phyloP scores from a whole-genome alignment of 106 monocot genomes.

The Acorus gramineus region DNA sequence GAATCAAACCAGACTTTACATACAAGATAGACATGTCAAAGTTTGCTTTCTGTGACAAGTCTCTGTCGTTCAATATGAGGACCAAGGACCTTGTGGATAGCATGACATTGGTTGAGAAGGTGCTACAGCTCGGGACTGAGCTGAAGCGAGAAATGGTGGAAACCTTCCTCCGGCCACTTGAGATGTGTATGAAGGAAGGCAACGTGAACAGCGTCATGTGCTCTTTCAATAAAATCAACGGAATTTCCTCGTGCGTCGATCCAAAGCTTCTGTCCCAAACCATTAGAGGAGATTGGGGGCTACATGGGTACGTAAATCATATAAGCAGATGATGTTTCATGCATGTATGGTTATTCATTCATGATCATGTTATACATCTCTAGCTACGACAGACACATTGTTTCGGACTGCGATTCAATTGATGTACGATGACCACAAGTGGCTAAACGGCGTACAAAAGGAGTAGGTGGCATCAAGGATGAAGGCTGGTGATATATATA shows the following conservation, averaged over 20 bases:
- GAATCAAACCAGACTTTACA: no score
- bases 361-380: neutral
- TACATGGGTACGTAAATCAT: constrained; percentile 10
- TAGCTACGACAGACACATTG: constrained; percentile 1
- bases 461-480: no score
- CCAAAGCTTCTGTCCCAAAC: neutral
- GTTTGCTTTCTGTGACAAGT: no score
- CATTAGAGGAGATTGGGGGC: constrained; percentile 5
- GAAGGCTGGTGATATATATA: no score
- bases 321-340: no score
- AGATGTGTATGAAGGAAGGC: constrained; percentile 11
- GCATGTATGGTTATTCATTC: no score
- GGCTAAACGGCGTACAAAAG: neutral
- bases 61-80: no score
- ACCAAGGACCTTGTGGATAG: no score
- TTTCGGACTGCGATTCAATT: constrained; percentile 3
- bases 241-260: constrained; percentile 10
- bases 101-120: no score
- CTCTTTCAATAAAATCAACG: constrained; percentile 9
- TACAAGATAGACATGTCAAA: no score
- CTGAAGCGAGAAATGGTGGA: constrained; percentile 21
- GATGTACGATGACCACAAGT: neutral
- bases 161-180: constrained; percentile 2
- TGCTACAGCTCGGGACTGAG: no score
- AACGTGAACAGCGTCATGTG: constrained; percentile 13